Evolutionary conservation across 805 yeast species (phyloP).

Genomic region (Monosporozyma yasuniensis): DNA sequence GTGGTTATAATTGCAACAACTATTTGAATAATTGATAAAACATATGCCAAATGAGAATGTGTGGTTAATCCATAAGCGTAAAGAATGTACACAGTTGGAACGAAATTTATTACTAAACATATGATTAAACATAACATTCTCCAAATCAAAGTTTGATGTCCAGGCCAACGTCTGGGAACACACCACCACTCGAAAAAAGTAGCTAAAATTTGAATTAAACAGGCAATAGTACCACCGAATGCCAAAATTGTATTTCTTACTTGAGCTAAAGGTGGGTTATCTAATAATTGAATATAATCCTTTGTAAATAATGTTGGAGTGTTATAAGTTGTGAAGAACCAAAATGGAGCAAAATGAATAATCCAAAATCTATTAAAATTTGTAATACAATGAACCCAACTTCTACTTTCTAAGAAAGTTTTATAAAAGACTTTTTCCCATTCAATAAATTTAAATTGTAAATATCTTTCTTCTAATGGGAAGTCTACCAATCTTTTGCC

Average conservation of each 20-base stretch:
- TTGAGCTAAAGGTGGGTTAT: slow-evolving; percentile 54
- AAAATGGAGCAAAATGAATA: slow-evolving; percentile 61
- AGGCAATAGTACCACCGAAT: slow-evolving; percentile 56
- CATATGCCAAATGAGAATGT: slow-evolving; percentile 28
- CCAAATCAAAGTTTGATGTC: slow-evolving; percentile 49
- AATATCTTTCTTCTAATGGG: slow-evolving; percentile 48
- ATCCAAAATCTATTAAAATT: slow-evolving; percentile 78
- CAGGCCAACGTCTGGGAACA: slow-evolving; percentile 67
- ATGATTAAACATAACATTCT: slow-evolving; percentile 38
- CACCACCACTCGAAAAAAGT: slow-evolving; percentile 48
- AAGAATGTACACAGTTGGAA: slow-evolving; percentile 49
- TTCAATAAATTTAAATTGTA: slow-evolving; percentile 41
- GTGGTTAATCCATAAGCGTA: slow-evolving; percentile 26
- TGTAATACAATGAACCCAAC: slow-evolving; percentile 65
- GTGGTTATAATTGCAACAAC: slow-evolving; percentile 46
- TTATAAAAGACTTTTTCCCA: slow-evolving; percentile 68
- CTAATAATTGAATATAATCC: slow-evolving; percentile 41
- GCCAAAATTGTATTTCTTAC: slow-evolving; percentile 51
- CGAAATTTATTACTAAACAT: slow-evolving; percentile 37
- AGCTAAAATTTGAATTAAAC: slow-evolving; percentile 47
- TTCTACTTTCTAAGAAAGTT: slow-evolving; percentile 65
- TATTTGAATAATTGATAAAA: slow-evolving; percentile 48
- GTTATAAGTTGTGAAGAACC: slow-evolving; percentile 68
- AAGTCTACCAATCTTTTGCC: slow-evolving; percentile 44
- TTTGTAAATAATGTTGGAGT: slow-evolving; percentile 59